Evolutionary conservation across 2,329 filamentous ascomycete genomes (phyloP), one percentile per base, ranked within the genome.

Genomic region (Trichoderma sp.): DNA sequence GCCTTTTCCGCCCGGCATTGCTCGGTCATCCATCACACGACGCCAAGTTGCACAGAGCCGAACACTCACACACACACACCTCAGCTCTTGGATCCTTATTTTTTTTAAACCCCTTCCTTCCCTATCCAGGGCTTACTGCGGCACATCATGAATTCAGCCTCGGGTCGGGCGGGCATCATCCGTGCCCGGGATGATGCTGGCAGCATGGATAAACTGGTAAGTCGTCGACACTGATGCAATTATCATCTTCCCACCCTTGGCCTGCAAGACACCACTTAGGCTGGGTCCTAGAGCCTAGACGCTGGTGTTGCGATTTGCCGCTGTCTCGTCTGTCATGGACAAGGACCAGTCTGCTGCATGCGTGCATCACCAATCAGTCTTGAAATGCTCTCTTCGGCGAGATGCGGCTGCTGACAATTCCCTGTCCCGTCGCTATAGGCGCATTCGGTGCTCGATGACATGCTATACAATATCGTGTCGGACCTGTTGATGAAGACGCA

Each of bases 391-490:
- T 21, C 77, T 75, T 31, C 29, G 35, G 59, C 35, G 56, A 33
- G 75, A 59, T 41, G 68, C 71, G 12, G 60, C 68, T 66, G 71
- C 71, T 74, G 64, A 74, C 72, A 66, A 56, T 69, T 74, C 24
- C 50, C 35, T 41, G 24, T 18, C 53, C 7, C 66, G 56, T 77
- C 60, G 62, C 53, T 63, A 53, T 67, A 92, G 91, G 87, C 91
- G 78, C 88, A 91, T 81, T 85, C 89, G 27, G 89, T 96, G 76
- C 88, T 96, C 80, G 92, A 95, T 80, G 93, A 95, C 81, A 85
- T 93, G 74, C 86, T 96, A 77, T 91, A 93, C 86, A 95, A 94
- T 83, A 89, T 95, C 80, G 89, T 95, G 79, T 92, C 93, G 83
- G 93, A 94, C 82, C 88, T 94, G 69, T 87, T 94, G 78, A 88